Evolutionary conservation across 257 asterid species (phyloP).

Genomic region (Misopates orontium): DNA sequence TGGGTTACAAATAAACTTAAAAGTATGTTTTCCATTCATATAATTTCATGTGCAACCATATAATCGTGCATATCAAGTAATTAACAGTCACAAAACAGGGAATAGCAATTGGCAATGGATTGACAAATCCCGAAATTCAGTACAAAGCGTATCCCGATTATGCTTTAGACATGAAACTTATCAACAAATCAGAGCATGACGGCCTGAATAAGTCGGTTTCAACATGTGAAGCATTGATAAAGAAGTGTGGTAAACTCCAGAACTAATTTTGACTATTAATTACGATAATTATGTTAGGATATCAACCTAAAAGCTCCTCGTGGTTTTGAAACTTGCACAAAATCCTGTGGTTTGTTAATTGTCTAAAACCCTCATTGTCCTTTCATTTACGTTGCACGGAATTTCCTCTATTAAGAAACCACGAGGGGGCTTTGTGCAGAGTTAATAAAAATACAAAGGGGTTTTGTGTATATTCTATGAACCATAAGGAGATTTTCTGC

Average conservation of each 20-base stretch:
- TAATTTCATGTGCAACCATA: neutral
- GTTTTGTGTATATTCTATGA: no score
- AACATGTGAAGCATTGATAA: constrained; percentile 28
- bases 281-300: no score
- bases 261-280: no score
- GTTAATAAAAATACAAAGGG: neutral
- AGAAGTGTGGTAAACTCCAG: constrained; percentile 29
- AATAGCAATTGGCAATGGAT: constrained; percentile 47
- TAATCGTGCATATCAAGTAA: neutral
- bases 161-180: constrained; percentile 42
- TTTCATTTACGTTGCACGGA: no score
- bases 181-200: constrained; percentile 25
- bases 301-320: no score
- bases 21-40: constrained; percentile 13
- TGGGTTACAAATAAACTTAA: constrained; percentile 33
- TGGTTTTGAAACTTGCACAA: no score
- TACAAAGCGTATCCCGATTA: constrained; percentile 44
- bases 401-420: neutral
- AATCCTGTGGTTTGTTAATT: no score
- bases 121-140: constrained; percentile 48
- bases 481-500: no score
- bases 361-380: no score
- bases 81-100: constrained; percentile 22
- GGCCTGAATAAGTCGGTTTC: constrained; percentile 22
- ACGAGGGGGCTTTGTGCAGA: neutral